Percentiles rank a stretch among this genome's conserved stretches.
Evolutionary conservation across 208 protist genomes (phyloP).

Genomic region (Lotmaria passim): DNA sequence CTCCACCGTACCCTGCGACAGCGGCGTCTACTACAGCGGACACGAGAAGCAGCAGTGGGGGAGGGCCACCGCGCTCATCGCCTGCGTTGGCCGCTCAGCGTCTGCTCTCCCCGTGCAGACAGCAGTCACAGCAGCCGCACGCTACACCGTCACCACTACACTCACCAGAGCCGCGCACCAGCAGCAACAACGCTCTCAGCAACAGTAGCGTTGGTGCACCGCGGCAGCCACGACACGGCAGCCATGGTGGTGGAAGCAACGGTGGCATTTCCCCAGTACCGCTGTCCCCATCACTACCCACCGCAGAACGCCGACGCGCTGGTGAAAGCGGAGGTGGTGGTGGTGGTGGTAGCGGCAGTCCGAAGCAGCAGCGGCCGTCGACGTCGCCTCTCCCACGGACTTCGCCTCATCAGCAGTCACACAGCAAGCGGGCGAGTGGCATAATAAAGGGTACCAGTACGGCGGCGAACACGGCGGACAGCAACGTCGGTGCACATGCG

Average conservation of each 20-base stretch:
- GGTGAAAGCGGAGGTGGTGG: neutral
- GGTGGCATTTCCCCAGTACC: constrained; percentile 2
- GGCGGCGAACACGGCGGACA: too few species aligned
- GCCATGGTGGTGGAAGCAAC: neutral
- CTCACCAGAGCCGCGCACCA: constrained; percentile 1
- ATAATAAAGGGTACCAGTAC: too few species aligned
- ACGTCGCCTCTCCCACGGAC: neutral
- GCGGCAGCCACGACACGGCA: neutral
- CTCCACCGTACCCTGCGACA: neutral
- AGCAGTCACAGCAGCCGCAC: neutral
- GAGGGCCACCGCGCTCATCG: constrained; percentile 2
- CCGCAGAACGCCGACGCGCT: too few species aligned
- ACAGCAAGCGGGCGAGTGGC: neutral
- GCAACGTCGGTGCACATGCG: neutral
- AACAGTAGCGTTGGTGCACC: too few species aligned
- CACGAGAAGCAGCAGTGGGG: too few species aligned
- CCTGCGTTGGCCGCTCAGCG: neutral
- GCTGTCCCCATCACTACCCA: neutral
- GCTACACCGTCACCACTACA: neutral
- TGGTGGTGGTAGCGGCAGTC: neutral
- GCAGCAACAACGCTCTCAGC: neutral
- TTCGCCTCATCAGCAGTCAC: neutral
- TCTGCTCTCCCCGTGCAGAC: neutral
- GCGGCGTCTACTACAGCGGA: too few species aligned
- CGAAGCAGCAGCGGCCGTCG: neutral